Conservation (phyloP, 345 rosid genomes). For the Orychophragmus violaceus region DNA sequence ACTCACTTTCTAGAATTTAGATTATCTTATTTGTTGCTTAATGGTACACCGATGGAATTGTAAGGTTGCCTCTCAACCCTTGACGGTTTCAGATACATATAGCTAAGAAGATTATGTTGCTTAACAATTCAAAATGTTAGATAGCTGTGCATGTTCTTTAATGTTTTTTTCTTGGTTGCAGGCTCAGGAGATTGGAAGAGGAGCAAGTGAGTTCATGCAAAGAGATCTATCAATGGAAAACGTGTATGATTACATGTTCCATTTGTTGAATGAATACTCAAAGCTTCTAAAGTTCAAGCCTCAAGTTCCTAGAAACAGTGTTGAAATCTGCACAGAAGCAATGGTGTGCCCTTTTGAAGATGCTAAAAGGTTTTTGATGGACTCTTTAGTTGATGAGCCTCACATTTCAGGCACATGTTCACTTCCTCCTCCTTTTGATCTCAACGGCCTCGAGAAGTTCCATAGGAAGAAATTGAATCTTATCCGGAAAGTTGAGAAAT, state of each 20-base stretch:
- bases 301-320: slow-evolving; percentile 38
- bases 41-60: too few species aligned
- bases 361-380: slow-evolving; percentile 43
- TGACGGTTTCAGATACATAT: too few species aligned
- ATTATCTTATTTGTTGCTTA: too few species aligned
- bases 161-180: slow-evolving; percentile 16
- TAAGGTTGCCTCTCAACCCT: too few species aligned
- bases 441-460: slow-evolving; percentile 27
- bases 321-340: slow-evolving; percentile 51
- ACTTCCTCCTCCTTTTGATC: slow-evolving; percentile 51
- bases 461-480: slow-evolving; percentile 35
- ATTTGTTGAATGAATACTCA: slow-evolving; percentile 59
- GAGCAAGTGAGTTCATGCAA: slow-evolving; percentile 47
- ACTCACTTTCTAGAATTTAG: too few species aligned
- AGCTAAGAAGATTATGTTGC: too few species aligned
- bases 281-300: slow-evolving; percentile 53
- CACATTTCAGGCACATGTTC: slow-evolving; percentile 42
- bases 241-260: slow-evolving; percentile 75
- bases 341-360: slow-evolving; percentile 40
- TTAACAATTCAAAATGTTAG: background rate
- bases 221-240: slow-evolving; percentile 58
- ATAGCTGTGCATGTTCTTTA: background rate
- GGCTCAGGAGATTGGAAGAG: slow-evolving; percentile 64
- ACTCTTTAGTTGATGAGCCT: slow-evolving; percentile 47
- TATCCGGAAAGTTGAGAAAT: slow-evolving; percentile 43